Conservation (phyloP, 2,329 filamentous ascomycete species). For the Calonectria pseudoreteaudii region DNA sequence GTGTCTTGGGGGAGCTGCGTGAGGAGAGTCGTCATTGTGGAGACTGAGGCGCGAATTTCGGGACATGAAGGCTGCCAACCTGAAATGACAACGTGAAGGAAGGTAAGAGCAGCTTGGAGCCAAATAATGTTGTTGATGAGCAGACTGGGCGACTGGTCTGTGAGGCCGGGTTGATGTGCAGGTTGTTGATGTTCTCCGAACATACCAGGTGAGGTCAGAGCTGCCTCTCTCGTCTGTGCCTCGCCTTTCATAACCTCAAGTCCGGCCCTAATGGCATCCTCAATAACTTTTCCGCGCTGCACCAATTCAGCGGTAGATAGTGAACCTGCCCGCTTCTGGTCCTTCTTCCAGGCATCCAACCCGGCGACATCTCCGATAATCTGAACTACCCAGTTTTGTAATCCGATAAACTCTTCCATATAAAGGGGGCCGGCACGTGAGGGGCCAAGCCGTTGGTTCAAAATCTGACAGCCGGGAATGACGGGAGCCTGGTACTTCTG, state of each 20-base stretch:
- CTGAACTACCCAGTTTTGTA: slow-evolving; percentile 68
- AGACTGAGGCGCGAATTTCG: slow-evolving; percentile 53
- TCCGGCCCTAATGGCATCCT: slow-evolving; percentile 49
- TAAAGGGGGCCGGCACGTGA: slow-evolving; percentile 48
- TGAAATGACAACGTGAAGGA: slow-evolving; percentile 60
- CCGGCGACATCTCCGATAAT: slow-evolving; percentile 65
- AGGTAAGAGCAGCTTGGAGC: slow-evolving; percentile 60
- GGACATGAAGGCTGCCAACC: slow-evolving; percentile 62
- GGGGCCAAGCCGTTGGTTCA: slow-evolving; percentile 30
- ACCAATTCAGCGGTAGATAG: slow-evolving; percentile 61
- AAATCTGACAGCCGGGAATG: slow-evolving; percentile 48
- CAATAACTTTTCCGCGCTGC: slow-evolving; percentile 55
- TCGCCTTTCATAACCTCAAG: slow-evolving; percentile 46
- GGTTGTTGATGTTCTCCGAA: slow-evolving; percentile 38
- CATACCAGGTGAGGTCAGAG: slow-evolving; percentile 16
- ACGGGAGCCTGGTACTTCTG: slow-evolving; percentile 54
- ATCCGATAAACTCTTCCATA: slow-evolving; percentile 65
- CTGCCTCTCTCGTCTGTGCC: not conserved
- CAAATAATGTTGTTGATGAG: slow-evolving; percentile 55
- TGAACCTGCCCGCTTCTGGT: slow-evolving; percentile 54
- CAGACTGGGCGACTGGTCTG: slow-evolving; percentile 36
- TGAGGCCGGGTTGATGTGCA: slow-evolving; percentile 32
- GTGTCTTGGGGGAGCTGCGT: slow-evolving; percentile 44
- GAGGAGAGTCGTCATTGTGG: slow-evolving; percentile 50
- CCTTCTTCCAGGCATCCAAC: slow-evolving; percentile 67